Base-by-base conservation (phyloP, 1,284 basidiomycete species). In the Uromyces viciae-fabae region DNA sequence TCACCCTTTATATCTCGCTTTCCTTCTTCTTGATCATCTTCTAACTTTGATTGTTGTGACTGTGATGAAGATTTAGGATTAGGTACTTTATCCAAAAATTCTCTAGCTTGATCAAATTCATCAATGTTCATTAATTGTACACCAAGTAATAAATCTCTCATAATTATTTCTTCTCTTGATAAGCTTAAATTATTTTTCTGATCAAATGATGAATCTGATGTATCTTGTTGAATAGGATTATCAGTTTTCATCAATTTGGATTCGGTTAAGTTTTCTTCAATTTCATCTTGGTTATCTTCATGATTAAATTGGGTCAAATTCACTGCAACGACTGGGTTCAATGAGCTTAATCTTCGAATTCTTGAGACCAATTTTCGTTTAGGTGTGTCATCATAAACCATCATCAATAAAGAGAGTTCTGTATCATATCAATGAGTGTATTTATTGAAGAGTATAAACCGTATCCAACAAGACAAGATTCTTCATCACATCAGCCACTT, bases 101-200 rank as follows among this genome's bases (percentile, higher is more conserved):
- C 43, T 33, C 68, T 42, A 33, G 68, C 46, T 22, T 71, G 68
- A 25, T 71, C 68, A 33, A 71, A 71, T 52, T 49, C 28, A 28
- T 46, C 68, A n/a, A 71, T 42, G 68, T 71, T 71, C 17, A 71
- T 42, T 33, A 71, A 52, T 46, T 71, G 68, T 25, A 71, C 68
- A 46, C 43, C 68, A 42, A 71, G 31, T n/a, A 71, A 25, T 19
- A 71, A 43, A 46, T 71, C 68, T 14, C 68, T 42, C 68, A 71
- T 49, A 49, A 42, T 33, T 25, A 33, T 25, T 49, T 71, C 68
- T n/a, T 71, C 68, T 52, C 36, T 71, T 19, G 68, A 71, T 25
- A 71, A 52, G 43, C 68, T 71, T 7, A 71, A n/a, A n/a, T n/a
- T n/a, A n/a, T n/a, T n/a, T n/a, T n/a, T n/a, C n/a, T n/a, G n/a